phyloP scores from a whole-genome alignment of 768 basidiomycete species.

The Leccinum longicurvipes region DNA sequence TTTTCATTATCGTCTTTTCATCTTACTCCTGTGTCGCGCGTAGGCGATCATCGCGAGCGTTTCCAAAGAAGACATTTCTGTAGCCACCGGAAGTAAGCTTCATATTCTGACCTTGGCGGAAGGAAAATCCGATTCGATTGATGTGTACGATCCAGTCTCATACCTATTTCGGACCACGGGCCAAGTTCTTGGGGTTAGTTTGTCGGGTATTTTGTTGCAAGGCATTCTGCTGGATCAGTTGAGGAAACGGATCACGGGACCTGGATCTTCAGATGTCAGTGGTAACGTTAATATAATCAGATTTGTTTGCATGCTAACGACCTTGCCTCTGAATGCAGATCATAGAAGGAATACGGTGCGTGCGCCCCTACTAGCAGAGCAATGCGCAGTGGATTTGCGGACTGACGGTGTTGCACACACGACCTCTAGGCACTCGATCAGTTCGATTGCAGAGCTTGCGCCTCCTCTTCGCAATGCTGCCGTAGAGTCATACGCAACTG shows the following conservation, averaged over 20 bases:
- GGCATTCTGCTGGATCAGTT: slow-evolving; percentile 69
- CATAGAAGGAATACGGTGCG: slow-evolving; percentile 67
- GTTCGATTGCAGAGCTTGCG: slow-evolving; percentile 62
- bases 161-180: slow-evolving; percentile 95
- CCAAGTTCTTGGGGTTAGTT: too few species aligned
- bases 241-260: too few species aligned
- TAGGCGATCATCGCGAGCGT: slow-evolving; percentile 88
- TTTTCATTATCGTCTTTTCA: slow-evolving; percentile 2
- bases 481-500: slow-evolving; percentile 72
- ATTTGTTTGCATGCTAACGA: slow-evolving; percentile 17
- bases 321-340: slow-evolving; percentile 45
- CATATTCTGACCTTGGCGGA: slow-evolving; percentile 6
- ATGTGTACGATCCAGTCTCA: slow-evolving; percentile 67
- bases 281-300: slow-evolving; percentile 23
- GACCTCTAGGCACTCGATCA: slow-evolving; percentile 62
- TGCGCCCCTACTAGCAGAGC: slow-evolving; percentile 10
- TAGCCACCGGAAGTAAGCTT: slow-evolving; percentile 84
- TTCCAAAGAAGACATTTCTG: slow-evolving; percentile 74
- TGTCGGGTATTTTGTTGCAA: slow-evolving; percentile 83
- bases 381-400: slow-evolving; percentile 10
- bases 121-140: slow-evolving; percentile 2
- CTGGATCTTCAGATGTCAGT: slow-evolving; percentile 65
- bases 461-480: slow-evolving; percentile 57
- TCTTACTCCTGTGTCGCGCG: slow-evolving; percentile 5
- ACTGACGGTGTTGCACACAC: slow-evolving; percentile 11